Evolutionary conservation across 2,329 filamentous ascomycete genomes (phyloP), one percentile per base, ranked within the genome.

Genomic region (Ophiostoma sp.): DNA sequence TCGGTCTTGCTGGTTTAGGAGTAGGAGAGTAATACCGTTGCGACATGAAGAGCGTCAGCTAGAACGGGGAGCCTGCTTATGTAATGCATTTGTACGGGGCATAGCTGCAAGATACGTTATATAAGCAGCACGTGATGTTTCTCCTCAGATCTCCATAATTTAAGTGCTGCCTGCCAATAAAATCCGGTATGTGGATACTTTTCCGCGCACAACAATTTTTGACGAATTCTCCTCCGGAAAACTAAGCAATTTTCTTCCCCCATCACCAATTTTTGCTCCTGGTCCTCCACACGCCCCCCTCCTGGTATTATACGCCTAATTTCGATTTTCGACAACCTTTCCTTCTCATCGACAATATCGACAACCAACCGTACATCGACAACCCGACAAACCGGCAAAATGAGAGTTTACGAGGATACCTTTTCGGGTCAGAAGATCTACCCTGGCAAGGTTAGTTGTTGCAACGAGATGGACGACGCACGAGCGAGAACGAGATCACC

Each of bases 381-480:
- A 62, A 18, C 52, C 55, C 62, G 36, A 78, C 76, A 77, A 66
- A 66, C 69, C 67, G 77, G 75, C 79, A 86, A 80, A 79, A 87
- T 87, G 85, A 84, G 85, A 81, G 86, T 84, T 79, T 87, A 87
- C 85, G 85, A 87, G 81, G 85, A 87, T 79, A 79, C 81, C 74
- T 87, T 87, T 81, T 87, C 85, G 78, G 85, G 85, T 78, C 82
- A 84, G 83, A 86, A 83, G 82, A 87, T 87, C 75, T 87, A 87
- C 84, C 85, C 85, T 80, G 85, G 85, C 78, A 87, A 87, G 85
- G 85, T 87, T 85, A 81, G 83, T 71, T 67, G 65, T 62, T 60
- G 47, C 8, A 60, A 52, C 44, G 60, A 67, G 55, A 63, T 63
- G n/a, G 40, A 67, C 18, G 58, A 66, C 65, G 66, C 52, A 14